Evolutionary conservation across 2,329 filamentous ascomycete species (phyloP).

Genomic region (Ophiosphaerella narmari): DNA sequence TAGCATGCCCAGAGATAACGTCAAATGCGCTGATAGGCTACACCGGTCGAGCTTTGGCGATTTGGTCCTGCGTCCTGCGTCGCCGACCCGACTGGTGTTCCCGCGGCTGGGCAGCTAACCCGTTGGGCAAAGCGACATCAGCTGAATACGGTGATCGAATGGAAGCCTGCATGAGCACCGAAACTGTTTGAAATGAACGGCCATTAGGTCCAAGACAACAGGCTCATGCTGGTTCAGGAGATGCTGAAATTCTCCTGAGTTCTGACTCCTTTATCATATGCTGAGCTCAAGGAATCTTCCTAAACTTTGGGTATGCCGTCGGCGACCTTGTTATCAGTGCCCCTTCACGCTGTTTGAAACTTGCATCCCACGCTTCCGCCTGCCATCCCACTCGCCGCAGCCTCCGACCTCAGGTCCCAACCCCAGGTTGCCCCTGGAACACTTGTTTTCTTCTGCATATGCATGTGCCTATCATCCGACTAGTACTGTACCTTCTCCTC

Average conservation of each 20-base stretch:
- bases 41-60: conserved; percentile 2
- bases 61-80: neutral
- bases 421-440: conserved; percentile 6
- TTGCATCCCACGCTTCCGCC: neutral
- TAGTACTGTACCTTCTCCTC: neutral
- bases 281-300: neutral
- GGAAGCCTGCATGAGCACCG: neutral
- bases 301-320: neutral
- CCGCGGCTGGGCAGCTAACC: neutral
- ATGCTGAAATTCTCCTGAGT: neutral
- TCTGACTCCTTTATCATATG: neutral
- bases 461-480: neutral
- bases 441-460: conserved; percentile 2
- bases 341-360: neutral
- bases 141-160: conserved; percentile 1
- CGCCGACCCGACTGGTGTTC: conserved; percentile 1
- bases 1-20: conserved; percentile 21
- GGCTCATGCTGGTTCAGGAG: neutral
- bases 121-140: conserved; percentile 1
- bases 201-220: too few species aligned
- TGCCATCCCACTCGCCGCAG: neutral
- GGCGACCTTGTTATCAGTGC: conserved; percentile 1
- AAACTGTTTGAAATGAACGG: too few species aligned
- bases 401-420: conserved; percentile 1
- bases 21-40: conserved; percentile 20